Percentiles rank a stretch among this genome's conserved stretches.
Evolutionary conservation across 169 alveolate genomes (phyloP).

Genomic region (Plasmodium yoelii): DNA sequence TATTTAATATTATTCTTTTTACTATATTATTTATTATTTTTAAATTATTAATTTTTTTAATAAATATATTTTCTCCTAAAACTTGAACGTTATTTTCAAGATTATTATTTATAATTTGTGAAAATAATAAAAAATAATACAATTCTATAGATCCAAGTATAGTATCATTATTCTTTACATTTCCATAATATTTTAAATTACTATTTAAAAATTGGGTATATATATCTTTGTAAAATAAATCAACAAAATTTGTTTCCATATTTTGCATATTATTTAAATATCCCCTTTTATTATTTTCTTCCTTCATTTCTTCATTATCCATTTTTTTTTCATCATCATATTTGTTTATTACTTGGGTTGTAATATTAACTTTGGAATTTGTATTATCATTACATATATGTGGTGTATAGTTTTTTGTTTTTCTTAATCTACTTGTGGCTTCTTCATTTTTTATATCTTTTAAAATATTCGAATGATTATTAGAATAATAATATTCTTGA

Average conservation of each 20-base stretch:
- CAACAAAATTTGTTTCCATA: neutral
- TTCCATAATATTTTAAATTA: constrained; percentile 35
- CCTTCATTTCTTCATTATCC: neutral
- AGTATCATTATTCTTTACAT: constrained; percentile 39
- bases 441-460: neutral
- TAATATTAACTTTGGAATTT: neutral
- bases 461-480: neutral
- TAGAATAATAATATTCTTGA: neutral
- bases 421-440: neutral
- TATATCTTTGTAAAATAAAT: constrained; percentile 10
- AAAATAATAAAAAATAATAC: constrained; percentile 46
- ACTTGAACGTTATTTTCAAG: constrained; percentile 47
- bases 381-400: neutral
- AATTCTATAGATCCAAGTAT: constrained; percentile 39
- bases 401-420: neutral
- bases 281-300: neutral
- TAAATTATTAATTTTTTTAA: constrained; percentile 56
- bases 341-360: neutral
- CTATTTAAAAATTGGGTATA: constrained; percentile 18
- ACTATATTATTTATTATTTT: constrained; percentile 58
- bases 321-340: neutral
- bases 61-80: constrained; percentile 64
- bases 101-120: constrained; percentile 70
- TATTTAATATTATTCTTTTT: constrained; percentile 58
- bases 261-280: neutral